Evolutionary conservation across 1,284 basidiomycete species (phyloP).

Genomic region (Moesziomyces antarcticus): DNA sequence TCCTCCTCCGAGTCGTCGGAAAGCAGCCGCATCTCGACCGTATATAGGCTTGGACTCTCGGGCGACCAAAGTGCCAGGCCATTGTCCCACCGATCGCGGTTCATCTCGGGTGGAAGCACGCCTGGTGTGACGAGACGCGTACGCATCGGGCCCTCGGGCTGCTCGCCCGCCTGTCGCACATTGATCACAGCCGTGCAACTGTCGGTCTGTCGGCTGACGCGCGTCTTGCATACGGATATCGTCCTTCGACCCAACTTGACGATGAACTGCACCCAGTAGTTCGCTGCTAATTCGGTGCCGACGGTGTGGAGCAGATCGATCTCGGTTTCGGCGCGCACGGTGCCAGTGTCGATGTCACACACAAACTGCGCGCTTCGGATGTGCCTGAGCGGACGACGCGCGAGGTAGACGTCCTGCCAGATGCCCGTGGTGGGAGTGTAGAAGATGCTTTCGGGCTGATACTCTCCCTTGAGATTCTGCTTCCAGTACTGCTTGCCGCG

Average conservation of each 20-base stretch:
- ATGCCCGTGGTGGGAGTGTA: constrained; percentile 53
- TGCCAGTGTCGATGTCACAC: constrained; percentile 45
- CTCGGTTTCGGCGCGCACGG: constrained; percentile 33
- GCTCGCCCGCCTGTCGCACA: constrained; percentile 18
- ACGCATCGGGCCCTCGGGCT: constrained; percentile 19
- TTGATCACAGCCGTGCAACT: constrained; percentile 23
- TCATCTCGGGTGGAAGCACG: constrained; percentile 30
- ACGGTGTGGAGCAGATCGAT: constrained; percentile 5
- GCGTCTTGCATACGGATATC: constrained; percentile 2
- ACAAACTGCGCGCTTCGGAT: constrained; percentile 20
- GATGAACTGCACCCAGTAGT: constrained; percentile 8
- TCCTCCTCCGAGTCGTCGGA: constrained; percentile 5
- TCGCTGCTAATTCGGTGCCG: not conserved
- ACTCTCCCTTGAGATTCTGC: constrained; percentile 9
- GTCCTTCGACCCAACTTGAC: constrained; percentile 10
- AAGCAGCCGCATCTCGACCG: constrained; percentile 24
- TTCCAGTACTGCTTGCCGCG: constrained; percentile 56
- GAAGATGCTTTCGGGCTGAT: constrained; percentile 46
- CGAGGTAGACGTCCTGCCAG: constrained; percentile 49
- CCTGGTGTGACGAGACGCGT: constrained; percentile 10
- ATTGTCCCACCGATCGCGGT: constrained; percentile 46
- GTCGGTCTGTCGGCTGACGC: constrained; percentile 18
- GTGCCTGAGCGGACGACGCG: constrained; percentile 22
- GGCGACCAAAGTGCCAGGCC: constrained; percentile 51
- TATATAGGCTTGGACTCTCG: constrained; percentile 45